Base-by-base conservation (phyloP, 768 basidiomycete species). In the Lepiota brunneoincarnata region DNA sequence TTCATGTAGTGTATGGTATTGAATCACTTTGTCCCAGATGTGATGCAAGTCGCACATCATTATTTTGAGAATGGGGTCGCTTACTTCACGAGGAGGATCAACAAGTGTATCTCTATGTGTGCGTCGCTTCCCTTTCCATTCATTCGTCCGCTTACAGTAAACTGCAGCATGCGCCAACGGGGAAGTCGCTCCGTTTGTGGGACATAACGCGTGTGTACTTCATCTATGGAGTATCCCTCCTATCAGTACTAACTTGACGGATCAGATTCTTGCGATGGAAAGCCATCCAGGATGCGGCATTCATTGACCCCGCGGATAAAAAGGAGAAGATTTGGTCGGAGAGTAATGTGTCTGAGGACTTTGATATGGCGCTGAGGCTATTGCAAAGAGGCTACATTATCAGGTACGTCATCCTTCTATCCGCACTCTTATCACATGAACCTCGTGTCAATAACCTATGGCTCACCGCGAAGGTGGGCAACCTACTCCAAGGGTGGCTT, bases 61-160 rank as follows among this genome's bases (percentile, higher is more conserved):
- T 94, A 90, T 68, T 94, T 95, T 63, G 93, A 96, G 69, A 93
- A 91, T 61, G 89, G 87, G 61, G 83, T 93, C 58, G 81, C 91
- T 12, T 87, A 86, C 68, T 93, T 94, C 69, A 93, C 92, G 15
- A 78, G 81, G 56, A 75, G 89, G 56, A 87, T 93, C 66, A 91
- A 93, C 63, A 72, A 77, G 66, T 84, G 75, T 59, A 91, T 78
- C 74, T 88, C 75, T 67, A 87, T 76, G 79, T 87, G 83, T 86
- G 75, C 9, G 74, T 67, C n/a, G 53, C 55, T 51, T 36, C 46
- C 31, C 31, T 4, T 10, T 10, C 31, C 31, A 2, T 31, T 36
- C 76, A 66, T 63, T 41, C 37, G 14, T 50, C 37, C 1, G 31
- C n/a, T 40, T 15, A 17, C 18, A 15, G 26, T 21, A 7, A 39